Percentiles rank a stretch among this genome's conserved stretches.
These are phyloP conservation scores for Whalleya microplaca DNA, from an alignment of 2,329 filamentous ascomycete species.

Conservation along the genomic window DNA sequence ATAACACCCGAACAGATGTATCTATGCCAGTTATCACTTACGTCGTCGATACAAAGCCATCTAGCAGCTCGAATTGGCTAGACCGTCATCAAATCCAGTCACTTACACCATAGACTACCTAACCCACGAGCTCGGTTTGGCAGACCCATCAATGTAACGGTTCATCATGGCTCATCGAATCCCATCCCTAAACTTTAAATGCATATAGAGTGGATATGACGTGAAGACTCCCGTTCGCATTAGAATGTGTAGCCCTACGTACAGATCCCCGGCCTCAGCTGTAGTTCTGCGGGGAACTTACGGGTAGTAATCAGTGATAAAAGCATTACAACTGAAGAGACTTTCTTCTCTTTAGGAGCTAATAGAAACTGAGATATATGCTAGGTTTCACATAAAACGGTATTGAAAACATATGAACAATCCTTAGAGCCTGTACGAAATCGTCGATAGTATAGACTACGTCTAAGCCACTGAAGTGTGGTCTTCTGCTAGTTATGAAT, in stretches of 20 bases:
- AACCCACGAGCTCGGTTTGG: background rate
- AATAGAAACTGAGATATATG: too few species aligned
- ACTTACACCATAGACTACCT: background rate
- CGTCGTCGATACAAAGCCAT: conserved; percentile 9
- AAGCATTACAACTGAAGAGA: too few species aligned
- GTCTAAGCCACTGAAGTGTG: too few species aligned
- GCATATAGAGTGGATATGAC: background rate
- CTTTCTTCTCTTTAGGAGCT: too few species aligned
- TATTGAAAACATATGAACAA: too few species aligned
- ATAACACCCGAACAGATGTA: background rate
- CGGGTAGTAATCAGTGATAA: too few species aligned
- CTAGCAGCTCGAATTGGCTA: background rate
- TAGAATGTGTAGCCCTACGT: background rate
- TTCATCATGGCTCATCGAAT: background rate
- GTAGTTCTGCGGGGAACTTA: too few species aligned
- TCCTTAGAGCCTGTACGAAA: too few species aligned
- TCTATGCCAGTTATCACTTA: background rate
- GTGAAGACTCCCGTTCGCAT: background rate
- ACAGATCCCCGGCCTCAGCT: background rate
- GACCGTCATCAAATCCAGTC: background rate
- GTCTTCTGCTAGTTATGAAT: too few species aligned
- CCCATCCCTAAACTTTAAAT: background rate
- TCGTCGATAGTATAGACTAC: too few species aligned
- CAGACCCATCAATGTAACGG: background rate
- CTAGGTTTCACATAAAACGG: too few species aligned